These are phyloP conservation scores for Solanum gracilifrons DNA, from an alignment of 257 asterid species.

Conservation along the genomic window DNA sequence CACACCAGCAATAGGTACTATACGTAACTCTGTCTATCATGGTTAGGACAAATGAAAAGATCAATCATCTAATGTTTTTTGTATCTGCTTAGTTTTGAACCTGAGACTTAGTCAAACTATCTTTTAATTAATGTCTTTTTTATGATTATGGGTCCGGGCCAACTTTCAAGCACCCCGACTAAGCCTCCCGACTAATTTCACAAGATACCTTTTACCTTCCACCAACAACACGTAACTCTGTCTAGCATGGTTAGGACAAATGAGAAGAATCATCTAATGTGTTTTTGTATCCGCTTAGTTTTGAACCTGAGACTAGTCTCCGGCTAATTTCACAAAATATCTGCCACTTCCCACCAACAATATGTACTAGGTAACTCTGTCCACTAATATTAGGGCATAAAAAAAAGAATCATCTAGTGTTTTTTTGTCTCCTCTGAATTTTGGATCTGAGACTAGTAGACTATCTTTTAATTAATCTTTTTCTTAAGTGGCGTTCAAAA, in stretches of 20 bases:
- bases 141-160: neutral
- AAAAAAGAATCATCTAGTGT: too few relatives aligned
- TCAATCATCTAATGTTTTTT: too few relatives aligned
- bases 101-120: neutral
- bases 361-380: too few relatives aligned
- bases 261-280: neutral
- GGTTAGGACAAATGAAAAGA: too few relatives aligned
- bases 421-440: neutral
- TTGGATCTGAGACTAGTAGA: too few relatives aligned
- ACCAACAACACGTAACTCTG: neutral
- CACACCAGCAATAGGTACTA: neutral
- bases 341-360: fast-evolving
- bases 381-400: neutral
- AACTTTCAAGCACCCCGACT: neutral
- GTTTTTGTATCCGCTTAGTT: neutral
- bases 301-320: neutral
- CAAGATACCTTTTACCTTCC: too few relatives aligned
- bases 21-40: neutral
- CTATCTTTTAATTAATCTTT: neutral
- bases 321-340: fast-evolving
- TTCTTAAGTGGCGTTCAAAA: neutral
- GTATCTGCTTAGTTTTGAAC: neutral
- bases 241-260: neutral
- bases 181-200: too few relatives aligned
- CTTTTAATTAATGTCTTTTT: neutral